phyloP scores from a whole-genome alignment of 768 basidiomycete genomes.

The Leccinum ochraceum region DNA sequence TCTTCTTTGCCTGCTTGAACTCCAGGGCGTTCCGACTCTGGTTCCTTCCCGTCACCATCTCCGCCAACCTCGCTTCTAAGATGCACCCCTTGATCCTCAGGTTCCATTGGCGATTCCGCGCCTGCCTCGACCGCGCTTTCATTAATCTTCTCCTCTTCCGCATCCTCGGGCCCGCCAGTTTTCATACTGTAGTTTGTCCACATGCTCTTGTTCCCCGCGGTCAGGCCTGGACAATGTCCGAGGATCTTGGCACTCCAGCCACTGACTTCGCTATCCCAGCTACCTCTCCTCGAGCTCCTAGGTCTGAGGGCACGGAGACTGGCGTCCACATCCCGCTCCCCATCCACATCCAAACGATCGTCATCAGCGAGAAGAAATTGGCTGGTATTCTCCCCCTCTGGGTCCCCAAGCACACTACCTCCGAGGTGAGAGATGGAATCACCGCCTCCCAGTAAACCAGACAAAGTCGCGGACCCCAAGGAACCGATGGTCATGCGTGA shows the following conservation, averaged over 20 bases:
- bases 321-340: conserved; percentile 73
- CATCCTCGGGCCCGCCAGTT: conserved; percentile 51
- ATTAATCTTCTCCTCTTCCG: conserved; percentile 34
- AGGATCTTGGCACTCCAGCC: conserved; percentile 79
- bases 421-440: conserved; percentile 77
- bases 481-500: conserved; percentile 48
- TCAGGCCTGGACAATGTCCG: conserved; percentile 46
- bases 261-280: conserved; percentile 90
- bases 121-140: conserved; percentile 19
- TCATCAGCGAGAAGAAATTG: conserved; percentile 69
- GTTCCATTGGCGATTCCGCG: conserved; percentile 9
- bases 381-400: conserved; percentile 58
- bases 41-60: conserved; percentile 9
- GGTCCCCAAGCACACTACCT: conserved; percentile 56
- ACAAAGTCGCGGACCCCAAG: conserved; percentile 47
- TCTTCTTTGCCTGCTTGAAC: conserved; percentile 19
- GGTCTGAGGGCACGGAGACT: conserved; percentile 89
- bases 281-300: conserved; percentile 80
- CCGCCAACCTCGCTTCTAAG: conserved; percentile 2
- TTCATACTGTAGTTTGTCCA: conserved; percentile 63
- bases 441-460: conserved; percentile 49
- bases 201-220: conserved; percentile 54
- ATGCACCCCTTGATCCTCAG: conserved; percentile 9
- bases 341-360: conserved; percentile 52
- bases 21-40: conserved; percentile 7